Base-by-base conservation (phyloP, 2,329 filamentous ascomycete genomes). In the Colletotrichum kahawae region DNA sequence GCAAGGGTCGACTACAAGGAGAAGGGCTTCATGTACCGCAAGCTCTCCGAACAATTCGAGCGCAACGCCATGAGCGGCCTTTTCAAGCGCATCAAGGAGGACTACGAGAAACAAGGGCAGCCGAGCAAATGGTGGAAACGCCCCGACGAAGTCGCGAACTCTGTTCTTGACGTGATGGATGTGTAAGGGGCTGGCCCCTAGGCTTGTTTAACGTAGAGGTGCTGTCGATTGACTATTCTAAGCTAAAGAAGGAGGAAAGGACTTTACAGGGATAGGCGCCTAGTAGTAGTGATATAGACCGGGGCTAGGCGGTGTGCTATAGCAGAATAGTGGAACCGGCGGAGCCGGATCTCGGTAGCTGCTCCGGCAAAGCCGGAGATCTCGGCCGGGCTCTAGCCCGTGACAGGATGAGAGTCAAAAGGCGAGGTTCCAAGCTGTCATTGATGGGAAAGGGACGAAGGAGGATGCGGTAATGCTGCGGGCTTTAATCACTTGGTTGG, bases 11-110 rank as follows among this genome's bases (percentile, higher is more conserved):
- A 76, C 29, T 76, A 65, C 57, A 75, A 62, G n/a, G 27, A 54
- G 12, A 76, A 75, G 38, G 75, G 75, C 4, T 75, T 64, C 67
- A 75, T 71, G 67, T 76, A 75, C 34, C 56, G 34, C 14, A 74
- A 64, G 16, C 75, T 76, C 9, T 65, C 71, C 7, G 67, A 76
- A 10, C 75, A 75, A 29, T 75, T 71, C 5, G 43, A 67, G 10
- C 57, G 63, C 4, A 71, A 54, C 12, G 36, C 71, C n/a, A 67
- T 64, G 62, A n/a, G 12, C 13, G 63, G 43, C 1, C 43, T 75
- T 12, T 21, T 27, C n/a, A 18, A 68, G 27, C 63, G 38, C 27
- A 27, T 56, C n/a, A 65, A 29, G 48, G 29, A 29, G 4, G 59
- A 71, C n/a, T 60, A 51, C 13, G 51, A 62, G 21, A 54, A 14